Evolutionary conservation across 352 stramenopile genomes (phyloP), one percentile per base, ranked within the genome.

Genomic region (Phytophthora aleatoria): DNA sequence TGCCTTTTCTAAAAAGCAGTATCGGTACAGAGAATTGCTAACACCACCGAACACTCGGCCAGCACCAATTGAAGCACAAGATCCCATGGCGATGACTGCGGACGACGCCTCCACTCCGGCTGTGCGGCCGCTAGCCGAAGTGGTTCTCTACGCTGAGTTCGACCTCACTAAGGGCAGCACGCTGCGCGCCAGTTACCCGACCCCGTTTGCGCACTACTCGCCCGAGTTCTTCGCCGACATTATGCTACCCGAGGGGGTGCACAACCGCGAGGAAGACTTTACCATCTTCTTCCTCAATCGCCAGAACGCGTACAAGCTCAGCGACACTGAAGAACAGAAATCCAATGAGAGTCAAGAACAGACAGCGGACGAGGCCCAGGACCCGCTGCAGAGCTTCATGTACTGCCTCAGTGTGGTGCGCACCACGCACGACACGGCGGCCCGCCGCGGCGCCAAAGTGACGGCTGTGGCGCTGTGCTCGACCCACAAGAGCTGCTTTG

Each of bases 281-380:
- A 96, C 88, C 35, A 84, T 94, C 48, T 96, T 96, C 65, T 95
- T 96, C 61, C 81, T 96, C 57, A 94, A 95, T 62, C 81, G 87
- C 35, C 71, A 86, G 56, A 73, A 63, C 41, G 65, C 63, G 16
- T 51, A 36, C 31, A 65, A 50, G 27, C 24, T 36, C 5, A 5
- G 10, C 10, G 57, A 44, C 5, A 41, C n/a, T 6, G 31, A 26
- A 3, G 57, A 62, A 0, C 3, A 50, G n/a, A 3, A 6, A 31
- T 38, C 49, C 28, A 53, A 58, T 48, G 39, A 50, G 13, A 56
- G 20, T 4, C 7, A 61, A 43, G 12, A 48, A n/a, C 13, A 42
- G 5, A 42, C 24, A 2, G n/a, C 36, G 13, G 47, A 47, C 10
- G 47, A 56, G 3, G 30, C 30, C 1, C 59, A 53, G 12, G 79